These are phyloP conservation scores for Mediolabrus comicus DNA, from an alignment of 108 stramenopile genomes.

Conservation along the genomic window DNA sequence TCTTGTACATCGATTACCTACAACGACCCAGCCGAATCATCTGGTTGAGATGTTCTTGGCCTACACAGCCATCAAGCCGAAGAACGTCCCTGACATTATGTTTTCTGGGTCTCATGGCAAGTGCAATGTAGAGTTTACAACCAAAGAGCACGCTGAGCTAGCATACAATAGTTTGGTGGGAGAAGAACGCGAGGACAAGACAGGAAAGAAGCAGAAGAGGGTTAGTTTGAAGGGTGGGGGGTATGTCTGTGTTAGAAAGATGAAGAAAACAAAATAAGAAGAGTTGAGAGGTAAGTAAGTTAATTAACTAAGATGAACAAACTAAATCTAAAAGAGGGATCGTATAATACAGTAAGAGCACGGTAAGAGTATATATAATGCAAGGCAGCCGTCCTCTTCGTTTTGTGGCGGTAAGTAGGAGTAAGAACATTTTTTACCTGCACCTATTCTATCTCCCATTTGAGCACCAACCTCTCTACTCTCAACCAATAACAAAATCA, in stretches of 20 bases:
- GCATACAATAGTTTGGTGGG: conserved; percentile 73
- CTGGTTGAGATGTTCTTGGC: conserved; percentile 71
- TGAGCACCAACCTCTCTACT: too few species aligned
- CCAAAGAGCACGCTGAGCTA: conserved; percentile 62
- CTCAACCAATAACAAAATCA: not conserved
- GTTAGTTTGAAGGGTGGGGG: conserved; percentile 69
- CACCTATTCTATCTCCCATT: too few species aligned
- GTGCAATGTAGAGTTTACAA: conserved; percentile 63
- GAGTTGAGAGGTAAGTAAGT: not conserved
- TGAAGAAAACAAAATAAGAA: conserved; percentile 42
- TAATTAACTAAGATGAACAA: not conserved
- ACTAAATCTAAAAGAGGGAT: too few species aligned
- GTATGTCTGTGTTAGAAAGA: conserved; percentile 83
- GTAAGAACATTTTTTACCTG: too few species aligned
- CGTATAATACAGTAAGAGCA: too few species aligned
- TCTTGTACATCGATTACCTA: conserved; percentile 84
- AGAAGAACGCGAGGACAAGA: conserved; percentile 72
- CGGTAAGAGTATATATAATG: too few species aligned
- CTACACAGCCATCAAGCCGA: conserved; percentile 63
- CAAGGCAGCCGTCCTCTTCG: too few species aligned
- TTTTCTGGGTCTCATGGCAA: conserved; percentile 70
- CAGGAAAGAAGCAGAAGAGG: conserved; percentile 84
- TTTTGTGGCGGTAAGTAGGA: too few species aligned
- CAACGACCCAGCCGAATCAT: conserved; percentile 41
- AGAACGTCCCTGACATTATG: conserved; percentile 58